These are phyloP conservation scores for Psilocybe azurescens DNA, from an alignment of 768 basidiomycete genomes.

Conservation along the genomic window DNA sequence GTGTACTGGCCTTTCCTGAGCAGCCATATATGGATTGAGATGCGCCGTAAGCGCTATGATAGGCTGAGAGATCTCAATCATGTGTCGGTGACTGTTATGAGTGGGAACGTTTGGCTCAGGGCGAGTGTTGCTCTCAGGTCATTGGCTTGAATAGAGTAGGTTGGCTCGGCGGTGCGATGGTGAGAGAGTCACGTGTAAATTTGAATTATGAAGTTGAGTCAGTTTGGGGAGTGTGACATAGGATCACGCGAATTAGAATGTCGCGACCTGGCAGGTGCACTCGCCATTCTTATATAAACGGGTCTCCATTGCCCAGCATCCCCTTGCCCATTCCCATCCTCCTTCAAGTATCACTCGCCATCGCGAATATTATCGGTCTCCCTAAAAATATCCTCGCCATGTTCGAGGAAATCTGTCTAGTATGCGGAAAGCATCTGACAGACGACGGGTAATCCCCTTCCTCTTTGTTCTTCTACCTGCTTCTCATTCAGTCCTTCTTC, in stretches of 20 bases:
- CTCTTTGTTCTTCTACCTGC: conserved; percentile 27
- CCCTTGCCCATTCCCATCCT: conserved; percentile 15
- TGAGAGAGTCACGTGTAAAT: conserved; percentile 10
- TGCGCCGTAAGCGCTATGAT: background rate
- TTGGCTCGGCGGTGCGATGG: background rate
- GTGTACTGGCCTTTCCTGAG: too few species aligned
- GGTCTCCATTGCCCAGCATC: conserved; percentile 13
- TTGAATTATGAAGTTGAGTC: conserved; percentile 24
- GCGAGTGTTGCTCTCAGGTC: background rate
- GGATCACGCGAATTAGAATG: conserved; percentile 41
- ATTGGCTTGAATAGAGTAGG: background rate
- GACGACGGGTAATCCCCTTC: conserved; percentile 59
- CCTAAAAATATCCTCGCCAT: conserved; percentile 38
- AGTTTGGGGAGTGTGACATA: conserved; percentile 32
- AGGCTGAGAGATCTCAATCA: background rate
- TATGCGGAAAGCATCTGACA: conserved; percentile 68
- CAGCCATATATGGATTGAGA: too few species aligned
- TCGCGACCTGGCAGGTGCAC: conserved; percentile 39
- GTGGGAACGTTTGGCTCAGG: background rate
- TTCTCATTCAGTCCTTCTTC: conserved; percentile 10
- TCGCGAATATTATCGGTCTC: conserved; percentile 7
- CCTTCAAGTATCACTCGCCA: conserved; percentile 18
- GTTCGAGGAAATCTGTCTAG: conserved; percentile 83
- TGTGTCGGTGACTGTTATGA: background rate
- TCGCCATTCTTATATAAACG: conserved; percentile 40